Evolutionary conservation across 495 filamentous ascomycete genomes (phyloP).

Genomic region (Aspergillus ostianus): DNA sequence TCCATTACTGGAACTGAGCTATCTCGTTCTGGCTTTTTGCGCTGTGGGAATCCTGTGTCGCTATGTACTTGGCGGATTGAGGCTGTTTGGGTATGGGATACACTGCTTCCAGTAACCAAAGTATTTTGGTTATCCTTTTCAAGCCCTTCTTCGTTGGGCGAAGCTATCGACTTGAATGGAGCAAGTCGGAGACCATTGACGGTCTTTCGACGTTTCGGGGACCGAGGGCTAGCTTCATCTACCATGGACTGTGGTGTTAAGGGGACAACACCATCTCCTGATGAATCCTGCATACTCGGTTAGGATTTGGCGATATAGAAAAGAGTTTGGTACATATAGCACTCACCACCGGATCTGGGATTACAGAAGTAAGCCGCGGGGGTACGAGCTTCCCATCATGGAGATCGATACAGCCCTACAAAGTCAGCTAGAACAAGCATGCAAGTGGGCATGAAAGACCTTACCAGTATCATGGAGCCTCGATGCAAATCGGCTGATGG

Average conservation of each 20-base stretch:
- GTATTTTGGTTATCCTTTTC: neutral
- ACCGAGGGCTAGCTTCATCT: neutral
- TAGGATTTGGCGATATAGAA: neutral
- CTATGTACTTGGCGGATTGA: slow-evolving; percentile 22
- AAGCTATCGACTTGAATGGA: neutral
- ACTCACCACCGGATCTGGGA: slow-evolving; percentile 9
- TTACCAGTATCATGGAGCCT: slow-evolving; percentile 6
- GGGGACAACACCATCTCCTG: neutral
- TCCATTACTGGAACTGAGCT: slow-evolving; percentile 9
- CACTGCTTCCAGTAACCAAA: neutral
- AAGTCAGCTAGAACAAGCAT: neutral
- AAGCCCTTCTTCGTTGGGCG: neutral
- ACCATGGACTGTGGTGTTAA: slow-evolving; percentile 1
- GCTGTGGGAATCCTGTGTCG: slow-evolving; percentile 24
- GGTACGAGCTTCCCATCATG: slow-evolving; percentile 5
- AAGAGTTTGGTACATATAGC: neutral
- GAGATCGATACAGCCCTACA: slow-evolving; percentile 20
- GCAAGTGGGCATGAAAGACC: neutral
- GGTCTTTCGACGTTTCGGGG: slow-evolving; percentile 18
- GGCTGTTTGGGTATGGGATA: neutral
- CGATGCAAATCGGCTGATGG: neutral
- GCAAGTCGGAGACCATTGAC: slow-evolving; percentile 17
- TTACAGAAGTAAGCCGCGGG: slow-evolving; percentile 6
- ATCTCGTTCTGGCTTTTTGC: slow-evolving; percentile 18
- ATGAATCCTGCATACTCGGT: neutral